phyloP scores from a whole-genome alignment of 2,329 filamentous ascomycete species.

The Penicillium sp. region DNA sequence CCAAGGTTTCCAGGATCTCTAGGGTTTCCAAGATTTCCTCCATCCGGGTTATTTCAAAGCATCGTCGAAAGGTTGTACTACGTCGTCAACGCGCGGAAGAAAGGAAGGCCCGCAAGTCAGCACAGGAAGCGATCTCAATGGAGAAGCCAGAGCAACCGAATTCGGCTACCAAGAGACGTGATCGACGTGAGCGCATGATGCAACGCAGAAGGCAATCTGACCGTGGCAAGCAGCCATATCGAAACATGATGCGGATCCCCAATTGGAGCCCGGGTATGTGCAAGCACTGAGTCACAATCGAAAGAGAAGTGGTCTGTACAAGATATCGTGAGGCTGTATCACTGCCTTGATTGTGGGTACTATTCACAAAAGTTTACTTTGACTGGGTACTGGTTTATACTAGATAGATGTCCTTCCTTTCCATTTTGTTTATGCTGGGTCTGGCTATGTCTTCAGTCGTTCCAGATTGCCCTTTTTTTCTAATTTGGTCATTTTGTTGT shows the following conservation, averaged over 20 bases:
- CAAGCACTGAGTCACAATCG: constrained; percentile 4
- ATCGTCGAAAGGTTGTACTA: background rate
- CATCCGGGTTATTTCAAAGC: background rate
- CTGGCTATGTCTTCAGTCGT: background rate
- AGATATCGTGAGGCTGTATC: background rate
- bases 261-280: constrained; percentile 11
- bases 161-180: constrained; percentile 34
- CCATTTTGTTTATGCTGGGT: background rate
- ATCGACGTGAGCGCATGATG: constrained; percentile 36
- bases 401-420: background rate
- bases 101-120: background rate
- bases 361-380: background rate
- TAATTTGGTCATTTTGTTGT: too few relatives aligned
- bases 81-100: constrained; percentile 9
- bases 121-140: background rate
- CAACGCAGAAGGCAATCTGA: constrained; percentile 19
- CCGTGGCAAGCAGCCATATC: constrained; percentile 14
- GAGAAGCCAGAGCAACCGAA: constrained; percentile 28
- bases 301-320: background rate
- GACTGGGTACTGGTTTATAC: background rate
- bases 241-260: constrained; percentile 21
- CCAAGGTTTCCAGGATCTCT: background rate
- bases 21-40: background rate
- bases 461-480: background rate
- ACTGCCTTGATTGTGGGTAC: background rate